Base-by-base conservation (phyloP, 257 asterid genomes). In the Rauvolfia tetraphylla region DNA sequence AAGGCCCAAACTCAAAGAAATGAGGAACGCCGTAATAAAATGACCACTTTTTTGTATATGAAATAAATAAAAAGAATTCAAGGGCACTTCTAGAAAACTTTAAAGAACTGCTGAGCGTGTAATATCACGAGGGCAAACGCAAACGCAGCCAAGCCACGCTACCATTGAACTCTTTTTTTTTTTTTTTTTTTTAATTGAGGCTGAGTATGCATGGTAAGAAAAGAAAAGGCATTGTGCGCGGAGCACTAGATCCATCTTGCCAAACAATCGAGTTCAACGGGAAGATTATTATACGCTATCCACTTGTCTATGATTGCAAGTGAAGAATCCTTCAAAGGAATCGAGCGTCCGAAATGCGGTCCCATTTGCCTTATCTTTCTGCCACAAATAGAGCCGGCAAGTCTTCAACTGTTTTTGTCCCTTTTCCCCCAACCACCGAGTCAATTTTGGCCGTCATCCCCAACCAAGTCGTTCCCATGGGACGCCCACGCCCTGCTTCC, bases 381-480 rank as follows among this genome's bases (percentile, higher is more conserved):
- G 84, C 82, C 83, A 76, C 84, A 79, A 76, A 57, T 36, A 77
- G 75, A 76, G 75, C 81, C 81, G 85, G 80, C 87, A 76, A 68
- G 58, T 57, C 70, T 76, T 81, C 78, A 79, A 69, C 77, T 79
- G 85, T 72, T 74, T 75, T 73, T 79, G 71, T 69, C 82, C 38
- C 76, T 66, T 39, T 1, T 33, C 56, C 72, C 69, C 84, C 73
- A 79, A 81, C 77, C 42, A 77, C 78, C 80, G 29, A 71, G 83
- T 59, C 80, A 76, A 76, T 68, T 39, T 73, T 74, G 71, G 78
- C 74, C n/a, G 71, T 78, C 36, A 78, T 78, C 74, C 81, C 2
- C 76, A 25, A 78, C 74, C 79, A 31, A 77, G 46, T 77, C 54
- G 81, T 49, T 72, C 68, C 31, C 38, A 53, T 74, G 39, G 72